phyloP scores from a whole-genome alignment of 345 rosid species.

The Rhodomyrtus tomentosa region DNA sequence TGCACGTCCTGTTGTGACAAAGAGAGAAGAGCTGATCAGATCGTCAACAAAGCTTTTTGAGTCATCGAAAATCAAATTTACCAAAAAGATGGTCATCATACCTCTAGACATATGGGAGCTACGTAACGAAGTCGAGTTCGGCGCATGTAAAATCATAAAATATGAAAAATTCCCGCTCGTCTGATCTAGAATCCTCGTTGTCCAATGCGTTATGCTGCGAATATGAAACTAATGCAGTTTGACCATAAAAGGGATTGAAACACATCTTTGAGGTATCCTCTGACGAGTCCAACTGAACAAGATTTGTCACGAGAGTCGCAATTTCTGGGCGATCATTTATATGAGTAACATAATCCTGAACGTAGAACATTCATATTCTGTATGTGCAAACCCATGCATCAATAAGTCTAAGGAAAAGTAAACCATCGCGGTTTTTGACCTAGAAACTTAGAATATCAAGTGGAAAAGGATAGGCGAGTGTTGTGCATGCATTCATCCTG shows the following conservation, averaged over 20 bases:
- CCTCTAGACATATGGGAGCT: not conserved
- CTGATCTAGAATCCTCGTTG: not conserved
- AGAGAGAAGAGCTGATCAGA: not conserved
- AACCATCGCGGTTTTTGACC: not conserved
- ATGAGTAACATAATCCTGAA: not conserved
- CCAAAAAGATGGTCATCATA: not conserved
- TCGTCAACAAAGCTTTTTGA: not conserved
- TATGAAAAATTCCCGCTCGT: not conserved
- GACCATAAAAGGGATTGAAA: not conserved
- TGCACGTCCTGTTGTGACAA: not conserved
- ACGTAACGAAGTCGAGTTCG: not conserved
- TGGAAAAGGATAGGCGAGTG: not conserved
- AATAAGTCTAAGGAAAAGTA: not conserved
- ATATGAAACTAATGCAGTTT: not conserved
- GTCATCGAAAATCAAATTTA: not conserved
- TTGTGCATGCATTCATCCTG: not conserved
- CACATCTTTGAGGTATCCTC: not conserved
- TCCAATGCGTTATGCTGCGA: not conserved
- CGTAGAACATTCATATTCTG: not conserved
- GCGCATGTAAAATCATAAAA: not conserved
- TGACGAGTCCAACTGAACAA: not conserved
- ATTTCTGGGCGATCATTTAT: fast-evolving
- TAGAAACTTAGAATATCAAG: not conserved
- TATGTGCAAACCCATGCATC: not conserved
- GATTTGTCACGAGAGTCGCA: not conserved